These are phyloP conservation scores for Alternaria ethzedia DNA, from an alignment of 2,329 filamentous ascomycete species.

Conservation along the genomic window DNA sequence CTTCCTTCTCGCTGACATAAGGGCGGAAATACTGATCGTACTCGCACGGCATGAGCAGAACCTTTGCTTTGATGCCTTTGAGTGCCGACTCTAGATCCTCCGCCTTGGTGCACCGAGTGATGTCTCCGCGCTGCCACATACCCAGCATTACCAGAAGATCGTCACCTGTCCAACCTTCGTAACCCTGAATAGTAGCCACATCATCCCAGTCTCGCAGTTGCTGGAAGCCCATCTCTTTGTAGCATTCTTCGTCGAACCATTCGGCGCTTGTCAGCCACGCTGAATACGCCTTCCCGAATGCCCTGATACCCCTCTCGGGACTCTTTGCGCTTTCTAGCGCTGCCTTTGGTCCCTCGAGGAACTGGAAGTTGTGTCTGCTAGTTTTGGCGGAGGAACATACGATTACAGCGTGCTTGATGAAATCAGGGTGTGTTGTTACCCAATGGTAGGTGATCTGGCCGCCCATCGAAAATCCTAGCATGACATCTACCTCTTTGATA, in stretches of 20 bases:
- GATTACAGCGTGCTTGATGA: constrained; percentile 51
- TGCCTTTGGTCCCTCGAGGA: constrained; percentile 61
- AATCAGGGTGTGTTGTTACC: constrained; percentile 58
- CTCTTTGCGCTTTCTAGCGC: constrained; percentile 55
- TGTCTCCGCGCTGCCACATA: constrained; percentile 54
- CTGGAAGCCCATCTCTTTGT: constrained; percentile 41
- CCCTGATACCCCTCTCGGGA: constrained; percentile 45
- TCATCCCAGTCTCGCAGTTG: constrained; percentile 36
- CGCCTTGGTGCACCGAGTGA: constrained; percentile 36
- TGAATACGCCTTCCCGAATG: constrained; percentile 48
- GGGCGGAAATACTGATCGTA: constrained; percentile 53
- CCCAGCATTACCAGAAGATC: constrained; percentile 48
- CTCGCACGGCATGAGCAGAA: constrained; percentile 49
- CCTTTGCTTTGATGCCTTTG: constrained; percentile 44
- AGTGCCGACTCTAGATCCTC: constrained; percentile 43
- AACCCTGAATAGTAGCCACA: constrained; percentile 22
- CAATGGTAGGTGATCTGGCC: constrained; percentile 62
- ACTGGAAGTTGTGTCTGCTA: constrained; percentile 60
- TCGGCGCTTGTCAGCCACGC: constrained; percentile 51
- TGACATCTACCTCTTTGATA: constrained; percentile 53
- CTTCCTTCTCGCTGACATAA: constrained; percentile 48
- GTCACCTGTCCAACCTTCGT: constrained; percentile 42
- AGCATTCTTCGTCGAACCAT: constrained; percentile 51
- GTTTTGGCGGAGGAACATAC: constrained; percentile 61
- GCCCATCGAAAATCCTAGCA: constrained; percentile 65